Evolutionary conservation across 2,329 filamentous ascomycete species (phyloP).

Genomic region (Trichoderma sp.): DNA sequence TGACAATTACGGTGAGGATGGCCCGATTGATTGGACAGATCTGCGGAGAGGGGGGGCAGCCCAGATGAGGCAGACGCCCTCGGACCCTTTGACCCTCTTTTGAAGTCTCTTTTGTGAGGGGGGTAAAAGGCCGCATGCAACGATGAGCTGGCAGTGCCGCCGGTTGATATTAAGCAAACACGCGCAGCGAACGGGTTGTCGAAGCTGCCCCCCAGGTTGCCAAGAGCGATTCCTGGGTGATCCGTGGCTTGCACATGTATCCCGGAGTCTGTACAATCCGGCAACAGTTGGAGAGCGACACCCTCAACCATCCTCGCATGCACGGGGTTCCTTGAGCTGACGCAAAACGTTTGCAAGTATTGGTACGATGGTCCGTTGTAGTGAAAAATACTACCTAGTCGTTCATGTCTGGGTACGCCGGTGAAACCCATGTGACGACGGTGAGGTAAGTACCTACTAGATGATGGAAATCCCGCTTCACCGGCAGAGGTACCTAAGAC

Average conservation of each 20-base stretch:
- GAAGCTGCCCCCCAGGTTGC: slow-evolving; percentile 1
- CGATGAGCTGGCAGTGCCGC: slow-evolving; percentile 75
- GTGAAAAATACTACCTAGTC: background rate
- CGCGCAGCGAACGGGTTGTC: slow-evolving; percentile 25
- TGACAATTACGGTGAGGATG: slow-evolving; percentile 28
- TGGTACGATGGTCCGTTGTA: too few relatives aligned
- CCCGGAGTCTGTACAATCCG: slow-evolving; percentile 9
- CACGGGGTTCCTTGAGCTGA: slow-evolving; percentile 15
- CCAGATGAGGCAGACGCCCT: slow-evolving; percentile 27
- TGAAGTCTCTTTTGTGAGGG: slow-evolving; percentile 5
- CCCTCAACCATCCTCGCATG: slow-evolving; percentile 18
- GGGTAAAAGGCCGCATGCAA: slow-evolving; percentile 62
- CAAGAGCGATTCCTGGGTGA: slow-evolving; percentile 11
- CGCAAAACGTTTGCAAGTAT: slow-evolving; percentile 3
- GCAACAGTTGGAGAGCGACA: slow-evolving; percentile 10
- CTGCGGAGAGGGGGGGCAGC: slow-evolving; percentile 19
- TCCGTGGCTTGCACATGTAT: slow-evolving; percentile 19
- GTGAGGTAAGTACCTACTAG: too few relatives aligned
- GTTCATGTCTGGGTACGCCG: slow-evolving; percentile 6
- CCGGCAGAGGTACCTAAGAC: slow-evolving; percentile 19
- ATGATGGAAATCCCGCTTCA: slow-evolving; percentile 19
- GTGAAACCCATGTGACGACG: background rate
- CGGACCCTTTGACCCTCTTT: slow-evolving; percentile 28
- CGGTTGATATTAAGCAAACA: slow-evolving; percentile 44
- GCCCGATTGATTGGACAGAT: slow-evolving; percentile 28